These are phyloP conservation scores for Sporothrix protearum DNA, from an alignment of 2,329 filamentous ascomycete species.

Conservation along the genomic window DNA sequence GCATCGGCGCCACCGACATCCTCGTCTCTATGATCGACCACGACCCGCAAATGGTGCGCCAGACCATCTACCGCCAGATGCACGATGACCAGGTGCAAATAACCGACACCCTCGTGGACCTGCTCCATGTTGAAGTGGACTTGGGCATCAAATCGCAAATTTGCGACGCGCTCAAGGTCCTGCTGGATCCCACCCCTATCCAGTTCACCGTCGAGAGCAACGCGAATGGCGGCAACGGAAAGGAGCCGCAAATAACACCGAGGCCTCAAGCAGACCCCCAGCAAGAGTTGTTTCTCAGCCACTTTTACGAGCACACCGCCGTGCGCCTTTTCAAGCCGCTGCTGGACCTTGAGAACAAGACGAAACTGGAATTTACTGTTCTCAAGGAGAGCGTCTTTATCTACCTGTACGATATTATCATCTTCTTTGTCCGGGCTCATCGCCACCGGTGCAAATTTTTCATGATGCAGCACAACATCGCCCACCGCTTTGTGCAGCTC, in stretches of 20 bases:
- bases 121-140: constrained; percentile 86
- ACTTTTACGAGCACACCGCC: constrained; percentile 86
- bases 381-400: constrained; percentile 87
- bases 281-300: constrained; percentile 78
- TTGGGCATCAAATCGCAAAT: constrained; percentile 93
- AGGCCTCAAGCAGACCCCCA: constrained; percentile 61
- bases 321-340: constrained; percentile 82
- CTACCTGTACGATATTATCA: constrained; percentile 87
- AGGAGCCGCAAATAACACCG: constrained; percentile 29
- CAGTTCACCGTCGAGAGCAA: constrained; percentile 42
- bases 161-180: constrained; percentile 88
- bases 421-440: constrained; percentile 90
- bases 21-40: constrained; percentile 93
- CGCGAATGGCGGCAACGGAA: constrained; percentile 48
- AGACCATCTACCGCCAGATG: constrained; percentile 88
- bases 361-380: constrained; percentile 68
- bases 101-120: constrained; percentile 87
- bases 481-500: constrained; percentile 75
- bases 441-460: constrained; percentile 83
- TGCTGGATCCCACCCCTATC: constrained; percentile 68
- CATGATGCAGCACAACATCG: constrained; percentile 74
- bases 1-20: constrained; percentile 91
- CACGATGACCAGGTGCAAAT: constrained; percentile 80
- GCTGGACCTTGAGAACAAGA: constrained; percentile 68
- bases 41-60: constrained; percentile 88